Evolutionary conservation across 306 rosid genomes (phyloP).

Genomic region (Pterocarpus santalinus): DNA sequence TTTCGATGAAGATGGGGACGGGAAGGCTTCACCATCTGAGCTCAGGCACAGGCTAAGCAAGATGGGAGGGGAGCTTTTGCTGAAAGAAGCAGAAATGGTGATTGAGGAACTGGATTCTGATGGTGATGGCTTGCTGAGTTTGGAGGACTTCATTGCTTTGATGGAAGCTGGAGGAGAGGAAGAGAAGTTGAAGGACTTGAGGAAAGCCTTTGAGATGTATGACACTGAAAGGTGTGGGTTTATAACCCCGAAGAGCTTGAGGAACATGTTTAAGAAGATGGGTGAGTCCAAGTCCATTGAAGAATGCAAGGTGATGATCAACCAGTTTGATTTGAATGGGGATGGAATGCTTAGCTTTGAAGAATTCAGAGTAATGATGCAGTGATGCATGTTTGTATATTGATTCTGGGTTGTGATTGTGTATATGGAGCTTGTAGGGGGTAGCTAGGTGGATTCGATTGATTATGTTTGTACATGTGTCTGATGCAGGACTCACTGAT

Average conservation of each 20-base stretch:
- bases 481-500: neutral
- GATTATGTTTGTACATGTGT: neutral
- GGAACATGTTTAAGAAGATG: conserved; percentile 71
- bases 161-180: conserved; percentile 74
- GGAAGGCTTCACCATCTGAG: conserved; percentile 77
- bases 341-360: conserved; percentile 81
- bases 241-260: conserved; percentile 80
- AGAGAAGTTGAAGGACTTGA: conserved; percentile 72
- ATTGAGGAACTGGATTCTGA: conserved; percentile 75
- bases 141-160: conserved; percentile 64
- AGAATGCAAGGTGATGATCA: conserved; percentile 79
- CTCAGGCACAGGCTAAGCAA: conserved; percentile 53
- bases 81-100: conserved; percentile 66
- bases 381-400: conserved; percentile 14
- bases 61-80: conserved; percentile 60
- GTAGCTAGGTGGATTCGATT: neutral
- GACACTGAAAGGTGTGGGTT: conserved; percentile 71
- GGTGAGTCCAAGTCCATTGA: conserved; percentile 70
- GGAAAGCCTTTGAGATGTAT: conserved; percentile 74
- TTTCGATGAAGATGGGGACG: conserved; percentile 90
- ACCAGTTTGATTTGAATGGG: conserved; percentile 77
- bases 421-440: neutral
- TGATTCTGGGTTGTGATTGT: neutral
- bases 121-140: conserved; percentile 77
- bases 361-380: conserved; percentile 87